Conservation (phyloP, 1,284 basidiomycete genomes). For the Cryptococcus jaspeensis region DNA sequence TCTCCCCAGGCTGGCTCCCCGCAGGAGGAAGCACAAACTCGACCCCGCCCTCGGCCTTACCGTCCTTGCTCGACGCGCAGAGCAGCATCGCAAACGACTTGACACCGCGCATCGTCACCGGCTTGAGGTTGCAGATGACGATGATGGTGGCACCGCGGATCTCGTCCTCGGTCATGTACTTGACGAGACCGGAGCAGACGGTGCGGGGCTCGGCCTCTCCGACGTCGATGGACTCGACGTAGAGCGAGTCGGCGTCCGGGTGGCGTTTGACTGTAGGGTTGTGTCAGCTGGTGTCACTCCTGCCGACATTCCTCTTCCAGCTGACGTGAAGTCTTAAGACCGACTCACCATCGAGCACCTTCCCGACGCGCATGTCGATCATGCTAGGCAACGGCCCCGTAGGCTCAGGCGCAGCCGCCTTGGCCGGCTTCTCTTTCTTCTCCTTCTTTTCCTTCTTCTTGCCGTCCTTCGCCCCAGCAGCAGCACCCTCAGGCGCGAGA, state of each 20-base stretch:
- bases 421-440: constrained; percentile 41
- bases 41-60: constrained; percentile 85
- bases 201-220: constrained; percentile 89
- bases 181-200: constrained; percentile 89
- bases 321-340: neutral
- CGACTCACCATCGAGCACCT: constrained; percentile 77
- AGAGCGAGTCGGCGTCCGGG: constrained; percentile 89
- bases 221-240: constrained; percentile 89
- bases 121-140: constrained; percentile 88
- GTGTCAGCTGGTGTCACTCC: neutral
- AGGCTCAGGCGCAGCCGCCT: constrained; percentile 57
- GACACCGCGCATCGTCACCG: constrained; percentile 90
- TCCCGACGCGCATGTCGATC: constrained; percentile 89
- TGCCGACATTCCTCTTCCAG: neutral
- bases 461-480: constrained; percentile 24
- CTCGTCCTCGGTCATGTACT: constrained; percentile 90
- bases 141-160: constrained; percentile 84
- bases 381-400: constrained; percentile 83
- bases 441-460: constrained; percentile 37
- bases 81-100: constrained; percentile 97
- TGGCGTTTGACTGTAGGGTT: constrained; percentile 73
- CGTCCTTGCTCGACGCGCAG: constrained; percentile 80
- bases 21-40: constrained; percentile 85
- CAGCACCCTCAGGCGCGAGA: constrained; percentile 8
- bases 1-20: constrained; percentile 83